Percentiles rank a stretch among this genome's conserved stretches.
Conservation (phyloP, 2,329 filamentous ascomycete genomes). For the Stachybotrys elegans region DNA sequence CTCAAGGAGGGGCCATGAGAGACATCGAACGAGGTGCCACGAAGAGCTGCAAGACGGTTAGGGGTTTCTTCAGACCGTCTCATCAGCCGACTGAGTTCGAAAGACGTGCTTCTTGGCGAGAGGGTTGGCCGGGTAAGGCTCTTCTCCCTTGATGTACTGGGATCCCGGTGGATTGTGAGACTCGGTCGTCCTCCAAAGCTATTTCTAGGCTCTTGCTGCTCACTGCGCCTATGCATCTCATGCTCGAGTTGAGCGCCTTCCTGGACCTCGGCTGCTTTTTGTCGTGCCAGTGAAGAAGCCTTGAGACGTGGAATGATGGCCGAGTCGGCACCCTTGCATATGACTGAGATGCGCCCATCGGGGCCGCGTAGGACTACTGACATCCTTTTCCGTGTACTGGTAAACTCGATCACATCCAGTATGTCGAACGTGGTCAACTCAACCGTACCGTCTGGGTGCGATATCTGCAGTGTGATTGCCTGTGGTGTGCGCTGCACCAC, state of each 20-base stretch:
- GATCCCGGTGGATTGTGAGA: slow-evolving; percentile 42
- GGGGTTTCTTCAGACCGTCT: slow-evolving; percentile 34
- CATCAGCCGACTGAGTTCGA: slow-evolving; percentile 35
- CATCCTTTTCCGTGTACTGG: slow-evolving; percentile 85
- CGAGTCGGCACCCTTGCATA: slow-evolving; percentile 90
- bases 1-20: slow-evolving; percentile 22
- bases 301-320: slow-evolving; percentile 73
- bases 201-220: slow-evolving; percentile 48
- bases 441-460: slow-evolving; percentile 27
- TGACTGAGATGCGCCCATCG: slow-evolving; percentile 72
- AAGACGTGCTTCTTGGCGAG: slow-evolving; percentile 36
- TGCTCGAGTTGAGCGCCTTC: slow-evolving; percentile 55
- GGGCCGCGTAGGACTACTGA: slow-evolving; percentile 83
- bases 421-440: slow-evolving; percentile 68
- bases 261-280: slow-evolving; percentile 66
- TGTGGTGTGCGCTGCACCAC: slow-evolving; percentile 70
- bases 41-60: slow-evolving; percentile 29
- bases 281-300: slow-evolving; percentile 65
- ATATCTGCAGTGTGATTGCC: slow-evolving; percentile 52
- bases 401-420: slow-evolving; percentile 86
- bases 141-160: slow-evolving; percentile 21
- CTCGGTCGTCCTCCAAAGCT: slow-evolving; percentile 52
- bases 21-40: slow-evolving; percentile 44
- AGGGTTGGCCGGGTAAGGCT: slow-evolving; percentile 23
- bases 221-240: slow-evolving; percentile 50